Percentiles rank a stretch among this genome's conserved stretches.
Evolutionary conservation across 257 asterid species (phyloP).

Genomic region (Verbascum thapsus): DNA sequence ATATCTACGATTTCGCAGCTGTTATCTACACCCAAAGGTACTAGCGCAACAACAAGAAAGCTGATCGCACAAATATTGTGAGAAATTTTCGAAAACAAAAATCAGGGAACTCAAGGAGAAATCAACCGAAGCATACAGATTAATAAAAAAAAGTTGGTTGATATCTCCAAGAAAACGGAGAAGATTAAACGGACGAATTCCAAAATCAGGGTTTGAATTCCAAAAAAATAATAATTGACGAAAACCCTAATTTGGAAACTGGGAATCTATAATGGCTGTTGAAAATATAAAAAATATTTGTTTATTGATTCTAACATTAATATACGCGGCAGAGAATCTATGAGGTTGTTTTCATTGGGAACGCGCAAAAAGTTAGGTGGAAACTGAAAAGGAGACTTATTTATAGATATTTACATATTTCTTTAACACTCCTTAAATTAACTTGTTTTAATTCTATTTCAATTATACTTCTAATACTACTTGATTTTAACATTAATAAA

Average conservation of each 20-base stretch:
- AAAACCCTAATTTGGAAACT: constrained; percentile 35
- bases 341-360: too few species aligned
- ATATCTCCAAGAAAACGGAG: neutral
- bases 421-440: too few species aligned
- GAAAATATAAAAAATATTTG: neutral
- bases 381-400: too few species aligned
- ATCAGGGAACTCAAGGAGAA: constrained; percentile 6
- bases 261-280: constrained; percentile 24
- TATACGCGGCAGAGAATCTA: too few species aligned
- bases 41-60: constrained; percentile 18
- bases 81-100: constrained; percentile 4
- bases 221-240: neutral
- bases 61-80: neutral
- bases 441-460: too few species aligned
- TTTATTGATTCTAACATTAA: too few species aligned
- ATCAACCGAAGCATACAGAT: neutral
- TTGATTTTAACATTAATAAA: too few species aligned
- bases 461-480: too few species aligned
- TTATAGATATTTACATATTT: too few species aligned
- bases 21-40: neutral
- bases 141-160: too few species aligned
- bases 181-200: neutral
- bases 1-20: neutral
- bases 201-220: constrained; percentile 15
- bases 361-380: too few species aligned